Base-by-base conservation (phyloP, 2,329 filamentous ascomycete species). In the Fusarium sp. region DNA sequence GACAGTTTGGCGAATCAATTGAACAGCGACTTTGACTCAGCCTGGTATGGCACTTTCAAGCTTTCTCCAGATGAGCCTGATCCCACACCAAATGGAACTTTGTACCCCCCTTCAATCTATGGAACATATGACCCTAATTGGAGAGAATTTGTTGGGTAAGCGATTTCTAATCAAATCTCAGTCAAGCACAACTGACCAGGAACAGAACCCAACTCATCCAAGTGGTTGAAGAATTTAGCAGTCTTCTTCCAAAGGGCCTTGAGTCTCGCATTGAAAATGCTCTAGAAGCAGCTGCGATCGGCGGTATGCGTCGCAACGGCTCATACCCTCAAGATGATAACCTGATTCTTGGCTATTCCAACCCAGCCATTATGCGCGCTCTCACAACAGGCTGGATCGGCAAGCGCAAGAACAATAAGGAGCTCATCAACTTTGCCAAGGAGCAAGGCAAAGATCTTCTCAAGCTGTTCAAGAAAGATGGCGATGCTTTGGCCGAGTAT, bases 341-440 rank as follows among this genome's bases (percentile, higher is more conserved):
- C 10, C 12, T 62, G 7, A 78, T 76, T 9, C 64, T 80, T 1
- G 80, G 72, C 0, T 82, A 82, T 67, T 78, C 78, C 0, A 84
- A 84, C 64, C 82, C 82, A 2, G 72, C 42, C 2, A 72, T 82
- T 33, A 82, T 83, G 80, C 77, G 81, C 5, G 77, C 77, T 4
- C 75, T 80, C 42, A 75, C 75, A 4, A 77, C 80, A 4, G 79
- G 80, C 11, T 83, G 81, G 80, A 77, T 81, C n/a, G 81, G 81
- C 3, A 55, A 74, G 5, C 79, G 80, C 4, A 74, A 76, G 18
- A 69, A 76, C 20, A 83, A 82, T 65, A 58, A 77, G 20, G 77
- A 72, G 0, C 76, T 81, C 7, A 73, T 77, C 58, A 63, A 77
- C 54, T 82, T 80, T 59, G 80, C 80, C 44, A 71, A 78, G 23